Evolutionary conservation across 305 asterid species (phyloP).

Genomic region (Euphrasia arctica): DNA sequence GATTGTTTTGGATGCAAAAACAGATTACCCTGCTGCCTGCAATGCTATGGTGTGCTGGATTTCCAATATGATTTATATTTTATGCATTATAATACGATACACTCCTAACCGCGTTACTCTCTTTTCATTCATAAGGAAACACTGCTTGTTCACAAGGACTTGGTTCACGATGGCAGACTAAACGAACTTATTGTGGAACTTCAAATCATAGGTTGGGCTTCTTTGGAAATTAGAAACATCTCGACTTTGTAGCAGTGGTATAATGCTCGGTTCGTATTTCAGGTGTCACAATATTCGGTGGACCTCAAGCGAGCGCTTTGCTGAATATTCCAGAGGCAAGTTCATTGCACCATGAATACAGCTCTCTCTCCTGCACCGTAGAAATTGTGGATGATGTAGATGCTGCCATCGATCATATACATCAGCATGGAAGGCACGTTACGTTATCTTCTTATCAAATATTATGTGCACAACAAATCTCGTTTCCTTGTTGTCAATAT

Average conservation of each 20-base stretch:
- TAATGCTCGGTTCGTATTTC: constrained; percentile 27
- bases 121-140: constrained; percentile 58
- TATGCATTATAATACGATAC: not conserved
- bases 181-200: constrained; percentile 79
- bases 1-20: constrained; percentile 82
- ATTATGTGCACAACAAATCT: constrained; percentile 1
- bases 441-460: constrained; percentile 7
- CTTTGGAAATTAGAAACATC: constrained; percentile 11
- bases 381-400: constrained; percentile 94
- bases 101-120: constrained; percentile 8
- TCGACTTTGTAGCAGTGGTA: constrained; percentile 13
- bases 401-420: constrained; percentile 93
- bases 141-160: constrained; percentile 90
- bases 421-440: constrained; percentile 84
- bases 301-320: constrained; percentile 73
- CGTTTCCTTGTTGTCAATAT: constrained; percentile 12
- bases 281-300: constrained; percentile 79
- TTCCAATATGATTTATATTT: not conserved
- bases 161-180: constrained; percentile 51
- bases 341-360: constrained; percentile 86
- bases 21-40: constrained; percentile 82
- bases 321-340: constrained; percentile 75
- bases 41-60: constrained; percentile 60
- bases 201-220: constrained; percentile 66
- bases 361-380: constrained; percentile 91